Conservation (phyloP, 2,329 filamentous ascomycete species). For the Phialemonium atrogriseum region DNA sequence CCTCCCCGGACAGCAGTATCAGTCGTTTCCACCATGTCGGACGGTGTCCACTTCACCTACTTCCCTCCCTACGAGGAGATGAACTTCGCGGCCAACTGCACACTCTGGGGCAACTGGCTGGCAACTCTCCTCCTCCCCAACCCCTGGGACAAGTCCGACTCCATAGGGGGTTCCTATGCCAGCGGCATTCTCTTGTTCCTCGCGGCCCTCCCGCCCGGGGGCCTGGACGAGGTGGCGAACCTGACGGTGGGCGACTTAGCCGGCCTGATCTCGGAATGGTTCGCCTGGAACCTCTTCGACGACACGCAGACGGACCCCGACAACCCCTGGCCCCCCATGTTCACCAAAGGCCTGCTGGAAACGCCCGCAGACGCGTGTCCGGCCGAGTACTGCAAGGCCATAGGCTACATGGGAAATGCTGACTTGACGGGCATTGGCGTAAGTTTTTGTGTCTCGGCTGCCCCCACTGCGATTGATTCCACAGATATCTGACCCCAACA, state of each 20-base stretch:
- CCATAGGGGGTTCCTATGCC: constrained; percentile 5
- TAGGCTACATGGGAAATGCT: constrained; percentile 11
- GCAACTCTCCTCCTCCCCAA: constrained; percentile 7
- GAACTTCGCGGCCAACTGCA: constrained; percentile 12
- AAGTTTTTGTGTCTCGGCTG: constrained; percentile 1
- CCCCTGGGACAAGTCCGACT: constrained; percentile 5
- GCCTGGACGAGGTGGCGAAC: background rate
- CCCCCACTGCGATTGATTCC: background rate
- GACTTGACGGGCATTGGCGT: constrained; percentile 15
- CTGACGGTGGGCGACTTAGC: background rate
- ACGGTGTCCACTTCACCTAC: constrained; percentile 4
- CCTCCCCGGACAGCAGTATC: too few species aligned
- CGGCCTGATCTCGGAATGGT: constrained; percentile 4
- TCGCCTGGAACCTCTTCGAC: constrained; percentile 3
- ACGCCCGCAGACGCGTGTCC: constrained; percentile 5
- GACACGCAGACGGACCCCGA: background rate
- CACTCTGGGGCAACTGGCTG: constrained; percentile 10
- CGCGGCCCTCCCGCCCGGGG: background rate
- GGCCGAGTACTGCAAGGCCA: constrained; percentile 11
- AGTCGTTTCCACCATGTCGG: constrained; percentile 5
- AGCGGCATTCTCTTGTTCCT: background rate
- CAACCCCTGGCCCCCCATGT: constrained; percentile 3
- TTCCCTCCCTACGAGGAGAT: constrained; percentile 13
- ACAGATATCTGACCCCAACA: too few species aligned
- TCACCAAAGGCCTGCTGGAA: constrained; percentile 6